These are phyloP conservation scores for Kurtzmaniella quercitrusa DNA, from an alignment of 1,139 yeast genomes.

Conservation along the genomic window DNA sequence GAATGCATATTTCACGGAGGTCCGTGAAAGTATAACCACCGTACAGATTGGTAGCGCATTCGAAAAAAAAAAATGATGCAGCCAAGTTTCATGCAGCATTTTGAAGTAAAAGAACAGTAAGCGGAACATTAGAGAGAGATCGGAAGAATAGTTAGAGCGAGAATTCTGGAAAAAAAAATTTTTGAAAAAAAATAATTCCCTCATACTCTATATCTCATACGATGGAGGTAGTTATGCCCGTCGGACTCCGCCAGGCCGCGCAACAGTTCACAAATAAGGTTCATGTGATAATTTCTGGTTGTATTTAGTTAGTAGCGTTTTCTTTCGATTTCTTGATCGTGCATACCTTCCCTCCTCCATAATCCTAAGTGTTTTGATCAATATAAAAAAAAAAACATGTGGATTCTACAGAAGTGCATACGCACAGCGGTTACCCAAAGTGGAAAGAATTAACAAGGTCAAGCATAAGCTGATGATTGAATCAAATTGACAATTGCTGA, in stretches of 20 bases:
- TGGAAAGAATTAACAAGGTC: not conserved
- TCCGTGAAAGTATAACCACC: slow-evolving; percentile 2
- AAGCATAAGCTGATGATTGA: not conserved
- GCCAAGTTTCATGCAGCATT: slow-evolving; percentile 1
- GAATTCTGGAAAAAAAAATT: not conserved
- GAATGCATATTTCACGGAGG: slow-evolving; percentile 1
- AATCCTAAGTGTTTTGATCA: not conserved
- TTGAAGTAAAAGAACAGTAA: no score
- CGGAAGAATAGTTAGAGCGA: no score
- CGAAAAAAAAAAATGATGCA: not conserved
- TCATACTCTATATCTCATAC: not conserved
- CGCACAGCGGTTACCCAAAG: slow-evolving; percentile 1
- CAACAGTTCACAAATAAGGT: not conserved
- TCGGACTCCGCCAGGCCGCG: not conserved
- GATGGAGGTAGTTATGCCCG: not conserved
- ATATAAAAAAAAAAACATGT: not conserved
- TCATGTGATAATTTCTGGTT: not conserved
- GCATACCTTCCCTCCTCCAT: not conserved
- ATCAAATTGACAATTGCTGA: not conserved
- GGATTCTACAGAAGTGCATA: not conserved
- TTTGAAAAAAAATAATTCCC: not conserved
- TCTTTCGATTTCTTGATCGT: not conserved
- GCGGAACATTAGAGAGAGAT: no score
- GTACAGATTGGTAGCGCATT: not conserved
- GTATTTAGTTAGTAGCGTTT: not conserved